These are phyloP conservation scores for Aureobasidium namibiae DNA, from an alignment of 2,329 filamentous ascomycete species.

Conservation along the genomic window DNA sequence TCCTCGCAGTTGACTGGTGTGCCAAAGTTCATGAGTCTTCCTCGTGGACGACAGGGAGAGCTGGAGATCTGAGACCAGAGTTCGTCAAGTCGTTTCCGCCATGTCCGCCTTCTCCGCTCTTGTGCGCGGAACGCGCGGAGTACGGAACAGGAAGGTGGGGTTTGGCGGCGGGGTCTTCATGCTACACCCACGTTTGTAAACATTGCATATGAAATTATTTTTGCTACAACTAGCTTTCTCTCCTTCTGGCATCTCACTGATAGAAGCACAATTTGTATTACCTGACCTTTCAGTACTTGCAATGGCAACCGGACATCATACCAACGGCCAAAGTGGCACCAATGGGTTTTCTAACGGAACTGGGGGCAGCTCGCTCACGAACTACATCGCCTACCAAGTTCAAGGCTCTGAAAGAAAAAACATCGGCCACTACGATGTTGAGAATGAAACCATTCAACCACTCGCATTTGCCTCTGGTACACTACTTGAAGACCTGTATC, in stretches of 20 bases:
- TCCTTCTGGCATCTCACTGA: neutral
- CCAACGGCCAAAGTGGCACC: neutral
- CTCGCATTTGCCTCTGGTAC: constrained; percentile 41
- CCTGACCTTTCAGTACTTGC: neutral
- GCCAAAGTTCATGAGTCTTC: no score
- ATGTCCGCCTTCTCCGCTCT: neutral
- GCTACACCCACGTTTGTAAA: neutral
- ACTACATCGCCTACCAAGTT: constrained; percentile 32
- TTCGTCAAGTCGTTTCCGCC: neutral
- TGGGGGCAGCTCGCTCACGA: constrained; percentile 21
- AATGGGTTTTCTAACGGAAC: neutral
- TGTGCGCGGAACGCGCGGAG: no score
- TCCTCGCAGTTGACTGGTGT: neutral
- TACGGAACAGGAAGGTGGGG: neutral
- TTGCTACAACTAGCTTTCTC: neutral
- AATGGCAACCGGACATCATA: neutral
- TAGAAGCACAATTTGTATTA: neutral
- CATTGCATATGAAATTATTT: neutral
- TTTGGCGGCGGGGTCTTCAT: neutral
- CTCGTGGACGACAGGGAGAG: neutral
- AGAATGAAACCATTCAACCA: constrained; percentile 32
- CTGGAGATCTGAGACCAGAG: neutral
- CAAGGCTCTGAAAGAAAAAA: constrained; percentile 19
- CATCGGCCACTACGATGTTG: constrained; percentile 36
- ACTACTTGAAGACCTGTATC: constrained; percentile 39